Conservation (phyloP, 2,329 filamentous ascomycete genomes). For the Ophiostoma tasmaniense region DNA sequence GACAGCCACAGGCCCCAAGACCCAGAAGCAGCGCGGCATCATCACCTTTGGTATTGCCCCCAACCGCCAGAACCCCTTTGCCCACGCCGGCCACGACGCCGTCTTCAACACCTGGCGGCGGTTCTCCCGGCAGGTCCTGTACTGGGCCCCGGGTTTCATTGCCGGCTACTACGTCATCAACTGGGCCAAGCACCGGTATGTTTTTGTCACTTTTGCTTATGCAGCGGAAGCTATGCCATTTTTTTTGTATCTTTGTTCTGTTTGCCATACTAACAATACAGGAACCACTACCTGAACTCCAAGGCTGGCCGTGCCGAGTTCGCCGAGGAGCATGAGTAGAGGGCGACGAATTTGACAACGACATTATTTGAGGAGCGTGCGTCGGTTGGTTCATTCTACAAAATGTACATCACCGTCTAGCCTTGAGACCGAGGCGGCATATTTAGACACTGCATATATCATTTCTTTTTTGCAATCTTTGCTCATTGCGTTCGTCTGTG, state of each 20-base stretch:
- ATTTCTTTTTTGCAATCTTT: slow-evolving; percentile 2
- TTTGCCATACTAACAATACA: slow-evolving; percentile 27
- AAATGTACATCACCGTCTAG: slow-evolving; percentile 18
- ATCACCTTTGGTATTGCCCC: slow-evolving; percentile 66
- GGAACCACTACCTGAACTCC: slow-evolving; percentile 75
- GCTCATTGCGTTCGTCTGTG: neutral
- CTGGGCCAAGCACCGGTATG: slow-evolving; percentile 87
- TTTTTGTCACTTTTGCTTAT: slow-evolving; percentile 15
- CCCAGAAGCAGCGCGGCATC: slow-evolving; percentile 48
- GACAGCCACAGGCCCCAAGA: slow-evolving; percentile 17
- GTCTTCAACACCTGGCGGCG: slow-evolving; percentile 95
- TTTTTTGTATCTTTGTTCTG: neutral
- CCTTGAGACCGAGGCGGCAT: neutral
- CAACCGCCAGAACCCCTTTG: slow-evolving; percentile 84
- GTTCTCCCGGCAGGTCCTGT: slow-evolving; percentile 78
- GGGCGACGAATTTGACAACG: slow-evolving; percentile 10
- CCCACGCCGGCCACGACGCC: slow-evolving; percentile 67
- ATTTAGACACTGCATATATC: slow-evolving; percentile 15
- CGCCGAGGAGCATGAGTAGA: slow-evolving; percentile 21
- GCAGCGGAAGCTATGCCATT: neutral
- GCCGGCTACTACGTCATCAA: slow-evolving; percentile 73
- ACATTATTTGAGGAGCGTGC: slow-evolving; percentile 7
- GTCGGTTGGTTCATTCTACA: slow-evolving; percentile 13
- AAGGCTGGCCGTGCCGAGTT: slow-evolving; percentile 60
- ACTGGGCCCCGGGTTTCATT: slow-evolving; percentile 72